Conservation (phyloP, 1,284 basidiomycete species). For the Trichosporon coremiiforme region DNA sequence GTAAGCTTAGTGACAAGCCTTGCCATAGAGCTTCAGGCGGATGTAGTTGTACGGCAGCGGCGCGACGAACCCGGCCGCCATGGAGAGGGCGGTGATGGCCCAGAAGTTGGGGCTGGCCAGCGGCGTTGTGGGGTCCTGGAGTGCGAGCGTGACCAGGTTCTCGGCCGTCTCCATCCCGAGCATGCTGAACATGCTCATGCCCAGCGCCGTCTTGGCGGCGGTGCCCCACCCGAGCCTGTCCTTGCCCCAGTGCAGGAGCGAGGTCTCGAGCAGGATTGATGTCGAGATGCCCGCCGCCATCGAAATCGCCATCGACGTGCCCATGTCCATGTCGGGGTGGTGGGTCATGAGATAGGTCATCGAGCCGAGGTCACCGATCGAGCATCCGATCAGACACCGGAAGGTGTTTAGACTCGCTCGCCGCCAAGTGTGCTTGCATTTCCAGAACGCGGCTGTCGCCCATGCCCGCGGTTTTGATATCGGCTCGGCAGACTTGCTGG, state of each 20-base stretch:
- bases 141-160: conserved; percentile 21
- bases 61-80: conserved; percentile 20
- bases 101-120: conserved; percentile 21
- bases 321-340: conserved; percentile 20
- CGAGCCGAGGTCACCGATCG: conserved; percentile 18
- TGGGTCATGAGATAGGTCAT: conserved; percentile 24
- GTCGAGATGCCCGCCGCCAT: conserved; percentile 25
- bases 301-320: conserved; percentile 20
- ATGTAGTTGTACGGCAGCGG: conserved; percentile 24
- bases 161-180: conserved; percentile 24
- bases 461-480: neutral
- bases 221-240: conserved; percentile 11
- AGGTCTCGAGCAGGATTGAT: conserved; percentile 23
- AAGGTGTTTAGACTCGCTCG: conserved; percentile 23
- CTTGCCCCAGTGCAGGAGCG: conserved; percentile 21
- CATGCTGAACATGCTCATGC: conserved; percentile 26
- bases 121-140: conserved; percentile 13
- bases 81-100: conserved; percentile 16
- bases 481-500: conserved; percentile 1
- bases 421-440: conserved; percentile 22
- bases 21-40: conserved; percentile 19
- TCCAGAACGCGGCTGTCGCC: conserved; percentile 19
- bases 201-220: conserved; percentile 19
- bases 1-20: conserved; percentile 16
- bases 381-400: conserved; percentile 24